Percentiles rank a stretch among this genome's conserved stretches.
Conservation (phyloP, 352 stramenopile genomes). For the Phytopythium oedochilum region DNA sequence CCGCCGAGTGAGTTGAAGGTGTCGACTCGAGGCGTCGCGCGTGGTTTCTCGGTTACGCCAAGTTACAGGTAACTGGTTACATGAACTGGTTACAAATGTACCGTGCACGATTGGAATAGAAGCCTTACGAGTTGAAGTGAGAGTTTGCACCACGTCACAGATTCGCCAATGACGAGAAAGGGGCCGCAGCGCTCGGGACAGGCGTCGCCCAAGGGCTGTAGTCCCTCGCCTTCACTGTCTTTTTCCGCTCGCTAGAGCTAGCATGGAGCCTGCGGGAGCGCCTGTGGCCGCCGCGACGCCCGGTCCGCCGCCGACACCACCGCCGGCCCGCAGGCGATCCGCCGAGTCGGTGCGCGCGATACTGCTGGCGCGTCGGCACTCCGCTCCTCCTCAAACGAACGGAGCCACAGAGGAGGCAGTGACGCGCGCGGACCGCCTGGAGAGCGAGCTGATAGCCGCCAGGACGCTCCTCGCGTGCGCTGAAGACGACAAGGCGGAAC, state of each 20-base stretch:
- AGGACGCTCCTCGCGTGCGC: not conserved
- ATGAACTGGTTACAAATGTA: too few relatives aligned
- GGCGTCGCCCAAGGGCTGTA: too few relatives aligned
- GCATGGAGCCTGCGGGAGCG: not conserved
- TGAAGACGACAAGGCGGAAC: not conserved
- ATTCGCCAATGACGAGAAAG: too few relatives aligned
- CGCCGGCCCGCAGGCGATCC: not conserved
- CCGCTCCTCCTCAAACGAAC: not conserved
- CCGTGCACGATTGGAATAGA: too few relatives aligned
- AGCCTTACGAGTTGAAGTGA: not conserved
- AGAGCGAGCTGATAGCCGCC: not conserved
- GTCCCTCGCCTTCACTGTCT: not conserved
- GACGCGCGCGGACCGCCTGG: not conserved
- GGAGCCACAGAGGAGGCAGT: not conserved
- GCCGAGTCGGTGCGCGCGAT: slow-evolving; percentile 2
- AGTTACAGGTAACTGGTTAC: too few relatives aligned
- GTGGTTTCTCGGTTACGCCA: too few relatives aligned
- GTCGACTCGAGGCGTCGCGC: too few relatives aligned
- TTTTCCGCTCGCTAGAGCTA: not conserved
- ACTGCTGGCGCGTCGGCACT: not conserved
- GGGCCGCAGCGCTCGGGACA: too few relatives aligned
- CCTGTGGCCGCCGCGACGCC: not conserved
- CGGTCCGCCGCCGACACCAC: not conserved
- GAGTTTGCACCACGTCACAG: too few relatives aligned
- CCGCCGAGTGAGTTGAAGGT: not conserved